Base-by-base conservation (phyloP, 148 eudicot species). In the Rheum nobile region DNA sequence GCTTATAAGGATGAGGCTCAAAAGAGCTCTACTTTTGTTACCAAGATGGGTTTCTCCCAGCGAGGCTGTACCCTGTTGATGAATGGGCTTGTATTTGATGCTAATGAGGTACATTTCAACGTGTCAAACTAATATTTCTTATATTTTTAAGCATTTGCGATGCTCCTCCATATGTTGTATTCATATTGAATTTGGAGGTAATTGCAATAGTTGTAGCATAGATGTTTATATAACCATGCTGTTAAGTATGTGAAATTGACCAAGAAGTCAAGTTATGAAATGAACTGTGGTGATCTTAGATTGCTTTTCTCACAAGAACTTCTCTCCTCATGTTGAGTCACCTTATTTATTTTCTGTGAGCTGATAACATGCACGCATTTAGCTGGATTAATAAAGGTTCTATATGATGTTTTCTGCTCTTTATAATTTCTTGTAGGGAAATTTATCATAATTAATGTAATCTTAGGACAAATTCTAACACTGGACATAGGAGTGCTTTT, bases 41-140 rank as follows among this genome's bases (percentile, higher is more conserved):
- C 86, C 79, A 88, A 88, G 82, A 86, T 95, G 77, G 99, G 99
- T 22, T 83, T 95, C 77, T 79, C 86, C 32, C 85, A 86, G 72
- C 88, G 84, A 77, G 81, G 80, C 55, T 91, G 99, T 72, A 83
- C 86, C 80, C 87, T 92, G 71, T 82, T 95, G 82, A 83, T 95
- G 82, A 95, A 95, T 79, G 99, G 99, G 32, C 96, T 92, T 82
- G 89, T 95, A 73, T 74, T 85, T 75, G 89, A 86, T 71, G 70
- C 92, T 77, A 90, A 77, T 71, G 96, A 95, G 99, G 99, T 95
- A 79, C 35, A 17, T 75, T 46, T 73, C 34, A 65, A 32, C 8
- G 14, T 65, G 70, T 3, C 22, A 32, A 16, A 65, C 70, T 65
- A 65, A 32, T 63, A 31, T 29, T 34, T 31, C 41, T 31, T 65